Base-by-base conservation (phyloP, 306 rosid species). In the Trifolium subterraneum region DNA sequence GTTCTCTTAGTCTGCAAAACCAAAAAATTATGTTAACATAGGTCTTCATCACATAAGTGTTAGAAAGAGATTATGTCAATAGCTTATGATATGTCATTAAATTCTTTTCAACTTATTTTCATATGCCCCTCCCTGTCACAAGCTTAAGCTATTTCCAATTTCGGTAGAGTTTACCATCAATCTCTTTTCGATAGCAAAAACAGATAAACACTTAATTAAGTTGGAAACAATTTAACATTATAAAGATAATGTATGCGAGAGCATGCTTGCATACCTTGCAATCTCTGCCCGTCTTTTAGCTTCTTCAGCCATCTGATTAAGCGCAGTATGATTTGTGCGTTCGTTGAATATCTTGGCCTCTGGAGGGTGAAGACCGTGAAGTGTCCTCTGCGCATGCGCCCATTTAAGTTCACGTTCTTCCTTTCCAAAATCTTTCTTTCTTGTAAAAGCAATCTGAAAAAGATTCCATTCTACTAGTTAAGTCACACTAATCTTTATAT, bases 241-340 rank as follows among this genome's bases (percentile, higher is more conserved):
- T 13, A 42, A 10, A 42, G 48, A 42, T 42, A 42, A 12, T 12
- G 6, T 4, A 12, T 12, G 6, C 6, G 6, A 14, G 48, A 42
- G n/a, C n/a, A 42, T 42, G 48, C n/a, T 48, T 48, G 19, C 63
- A 20, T 80, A 90, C 97, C 97, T 87, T 14, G 97, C 93, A 78
- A 90, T 93, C 82, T 93, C 95, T 3, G 97, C 98, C 27, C 97
- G 79, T 65, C 95, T 74, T 70, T 82, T 93, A 36, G 97, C 98
- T 51, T 87, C 98, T 16, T 48, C 55, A 15, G 55, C 55, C 55
- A 48, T 48, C 1, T 48, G 55, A 48, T 48, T 48, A 16, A 48
- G 55, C 4, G 7, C 55, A 6, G 55, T 48, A 16, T 15, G 9
- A 48, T 48, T n/a, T 48, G 55, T 48, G 10, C 55, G 19, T 16